Evolutionary conservation across 2,329 filamentous ascomycete genomes (phyloP).

Genomic region (Aspergillus costaricaensis): DNA sequence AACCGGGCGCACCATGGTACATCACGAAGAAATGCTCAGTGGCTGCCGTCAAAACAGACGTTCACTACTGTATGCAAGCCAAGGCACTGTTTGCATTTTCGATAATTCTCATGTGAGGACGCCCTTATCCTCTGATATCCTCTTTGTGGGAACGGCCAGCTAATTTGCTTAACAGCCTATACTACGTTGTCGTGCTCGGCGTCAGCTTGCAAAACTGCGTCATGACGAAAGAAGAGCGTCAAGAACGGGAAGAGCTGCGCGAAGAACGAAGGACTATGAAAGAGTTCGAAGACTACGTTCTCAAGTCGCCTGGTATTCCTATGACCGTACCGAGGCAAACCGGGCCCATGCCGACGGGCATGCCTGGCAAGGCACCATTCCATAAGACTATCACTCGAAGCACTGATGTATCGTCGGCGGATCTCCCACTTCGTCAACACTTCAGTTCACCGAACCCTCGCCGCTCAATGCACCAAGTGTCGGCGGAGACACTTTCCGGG

Average conservation of each 20-base stretch:
- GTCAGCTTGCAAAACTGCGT: slow-evolving; percentile 53
- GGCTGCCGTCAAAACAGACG: slow-evolving; percentile 47
- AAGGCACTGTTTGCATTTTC: slow-evolving; percentile 60
- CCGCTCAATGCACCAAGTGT: slow-evolving; percentile 25
- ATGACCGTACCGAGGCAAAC: slow-evolving; percentile 30
- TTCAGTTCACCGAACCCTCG: slow-evolving; percentile 28
- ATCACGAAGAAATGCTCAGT: slow-evolving; percentile 63
- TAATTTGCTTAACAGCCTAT: slow-evolving; percentile 40
- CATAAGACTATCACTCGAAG: slow-evolving; percentile 46
- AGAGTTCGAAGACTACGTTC: slow-evolving; percentile 44
- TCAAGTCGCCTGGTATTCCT: slow-evolving; percentile 41
- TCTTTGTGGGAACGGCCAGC: not conserved
- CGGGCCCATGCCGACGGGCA: slow-evolving; percentile 9
- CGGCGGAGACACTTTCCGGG: slow-evolving; percentile 20
- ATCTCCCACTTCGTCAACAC: slow-evolving; percentile 45
- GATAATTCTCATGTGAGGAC: slow-evolving; percentile 57
- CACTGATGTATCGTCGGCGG: slow-evolving; percentile 34
- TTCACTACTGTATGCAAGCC: slow-evolving; percentile 62
- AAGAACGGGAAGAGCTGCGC: slow-evolving; percentile 35
- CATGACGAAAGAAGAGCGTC: slow-evolving; percentile 42
- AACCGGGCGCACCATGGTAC: slow-evolving; percentile 63
- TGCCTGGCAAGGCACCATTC: slow-evolving; percentile 45
- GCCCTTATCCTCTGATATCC: not conserved
- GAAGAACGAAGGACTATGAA: slow-evolving; percentile 42
- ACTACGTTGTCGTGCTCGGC: slow-evolving; percentile 54